Evolutionary conservation across 306 rosid species (phyloP).

Genomic region (Sicyos edulis): DNA sequence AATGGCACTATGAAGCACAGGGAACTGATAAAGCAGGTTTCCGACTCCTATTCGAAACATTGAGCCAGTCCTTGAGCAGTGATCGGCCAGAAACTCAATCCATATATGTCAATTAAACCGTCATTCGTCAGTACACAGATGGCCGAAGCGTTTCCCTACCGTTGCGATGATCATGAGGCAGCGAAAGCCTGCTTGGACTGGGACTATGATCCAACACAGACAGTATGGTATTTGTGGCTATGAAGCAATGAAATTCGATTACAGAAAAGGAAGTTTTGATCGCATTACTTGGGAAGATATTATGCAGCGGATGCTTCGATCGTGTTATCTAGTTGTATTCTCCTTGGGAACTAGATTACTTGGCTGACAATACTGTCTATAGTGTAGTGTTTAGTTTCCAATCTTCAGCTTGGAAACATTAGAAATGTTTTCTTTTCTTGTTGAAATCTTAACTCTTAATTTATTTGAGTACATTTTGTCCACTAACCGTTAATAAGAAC

Average conservation of each 20-base stretch:
- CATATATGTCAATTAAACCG: conserved; percentile 44
- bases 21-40: conserved; percentile 31
- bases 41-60: conserved; percentile 37
- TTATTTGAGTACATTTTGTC: too few relatives aligned
- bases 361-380: not conserved
- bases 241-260: conserved; percentile 28
- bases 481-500: too few relatives aligned
- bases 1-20: conserved; percentile 27
- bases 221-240: conserved; percentile 32
- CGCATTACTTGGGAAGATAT: conserved; percentile 56
- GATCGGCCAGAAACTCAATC: conserved; percentile 40
- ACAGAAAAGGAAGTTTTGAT: conserved; percentile 15
- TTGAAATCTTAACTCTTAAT: not conserved
- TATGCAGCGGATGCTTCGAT: conserved; percentile 59
- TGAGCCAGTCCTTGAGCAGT: conserved; percentile 29
- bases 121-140: conserved; percentile 25
- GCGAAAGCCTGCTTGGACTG: conserved; percentile 49
- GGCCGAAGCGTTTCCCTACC: conserved; percentile 47
- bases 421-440: not conserved
- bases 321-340: not conserved
- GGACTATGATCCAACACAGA: conserved; percentile 48
- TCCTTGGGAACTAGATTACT: not conserved
- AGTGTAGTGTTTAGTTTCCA: not conserved
- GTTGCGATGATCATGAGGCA: conserved; percentile 52
- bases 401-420: not conserved